Evolutionary conservation across 1,284 basidiomycete species (phyloP).

Genomic region (Xanthoconium separans): DNA sequence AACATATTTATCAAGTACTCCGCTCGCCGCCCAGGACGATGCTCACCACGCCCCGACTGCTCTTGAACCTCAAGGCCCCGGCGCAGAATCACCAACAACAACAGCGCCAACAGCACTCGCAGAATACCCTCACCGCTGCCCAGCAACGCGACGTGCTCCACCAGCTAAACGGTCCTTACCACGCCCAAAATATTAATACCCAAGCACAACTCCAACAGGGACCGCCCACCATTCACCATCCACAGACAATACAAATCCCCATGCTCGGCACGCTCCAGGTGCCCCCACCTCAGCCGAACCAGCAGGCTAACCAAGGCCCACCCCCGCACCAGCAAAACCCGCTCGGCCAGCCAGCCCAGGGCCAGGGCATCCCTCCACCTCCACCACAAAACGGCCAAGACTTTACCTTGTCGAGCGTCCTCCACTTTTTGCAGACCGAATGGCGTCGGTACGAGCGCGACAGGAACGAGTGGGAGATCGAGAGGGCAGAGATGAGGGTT

Average conservation of each 20-base stretch:
- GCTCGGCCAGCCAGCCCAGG: constrained; percentile 50
- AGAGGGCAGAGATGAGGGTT: constrained; percentile 97
- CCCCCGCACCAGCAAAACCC: constrained; percentile 47
- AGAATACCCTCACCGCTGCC: constrained; percentile 26
- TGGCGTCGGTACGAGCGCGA: constrained; percentile 97
- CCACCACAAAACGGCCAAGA: constrained; percentile 82
- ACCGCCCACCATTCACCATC: constrained; percentile 36
- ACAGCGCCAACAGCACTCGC: constrained; percentile 25
- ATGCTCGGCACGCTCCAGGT: constrained; percentile 72
- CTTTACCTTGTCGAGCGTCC: constrained; percentile 90
- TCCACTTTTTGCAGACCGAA: constrained; percentile 98
- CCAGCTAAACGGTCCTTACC: constrained; percentile 26
- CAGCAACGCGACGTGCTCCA: constrained; percentile 33
- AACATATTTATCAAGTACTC: constrained; percentile 17
- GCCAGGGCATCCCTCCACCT: constrained; percentile 66
- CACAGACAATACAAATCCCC: constrained; percentile 49
- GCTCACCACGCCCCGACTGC: constrained; percentile 34
- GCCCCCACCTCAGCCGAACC: constrained; percentile 50
- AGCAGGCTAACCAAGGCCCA: constrained; percentile 37
- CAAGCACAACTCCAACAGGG: constrained; percentile 12
- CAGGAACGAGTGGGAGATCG: constrained; percentile 99
- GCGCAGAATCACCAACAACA: constrained; percentile 15
- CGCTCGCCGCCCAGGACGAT: constrained; percentile 25
- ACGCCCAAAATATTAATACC: constrained; percentile 23
- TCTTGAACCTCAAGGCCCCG: constrained; percentile 32